A percentile compares a stretch with the other conserved stretches of the same genome.
These are phyloP conservation scores for Vigna nakashimae DNA, from an alignment of 306 rosid species.

Conservation along the genomic window DNA sequence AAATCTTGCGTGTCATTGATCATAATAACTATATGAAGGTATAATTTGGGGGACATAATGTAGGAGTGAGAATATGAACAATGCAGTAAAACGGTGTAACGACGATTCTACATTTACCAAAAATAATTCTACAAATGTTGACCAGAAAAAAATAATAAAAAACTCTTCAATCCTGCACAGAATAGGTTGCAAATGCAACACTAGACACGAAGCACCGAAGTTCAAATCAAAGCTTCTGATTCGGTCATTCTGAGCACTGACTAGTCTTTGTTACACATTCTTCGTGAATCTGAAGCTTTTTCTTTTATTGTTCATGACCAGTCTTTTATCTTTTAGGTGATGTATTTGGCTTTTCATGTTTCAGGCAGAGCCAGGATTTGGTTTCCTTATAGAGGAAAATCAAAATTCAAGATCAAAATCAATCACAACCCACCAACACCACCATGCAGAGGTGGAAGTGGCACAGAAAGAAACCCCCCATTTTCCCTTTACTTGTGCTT, in stretches of 20 bases:
- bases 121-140: neutral
- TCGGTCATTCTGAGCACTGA: neutral
- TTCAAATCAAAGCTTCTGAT: slow-evolving; percentile 4
- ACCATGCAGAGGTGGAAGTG: slow-evolving; percentile 76
- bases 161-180: neutral
- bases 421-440: neutral
- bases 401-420: neutral
- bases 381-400: neutral
- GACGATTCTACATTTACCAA: neutral
- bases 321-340: neutral
- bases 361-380: slow-evolving; percentile 20
- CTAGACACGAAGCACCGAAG: neutral
- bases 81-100: slow-evolving; percentile 8
- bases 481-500: slow-evolving; percentile 63
- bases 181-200: neutral
- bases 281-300: neutral
- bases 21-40: neutral
- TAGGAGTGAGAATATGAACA: no score
- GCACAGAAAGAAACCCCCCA: slow-evolving; percentile 71
- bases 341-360: neutral
- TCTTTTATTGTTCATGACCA: neutral
- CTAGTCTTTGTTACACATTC: neutral
- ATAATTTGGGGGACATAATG: neutral
- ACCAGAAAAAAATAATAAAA: neutral
- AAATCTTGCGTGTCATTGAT: neutral